Evolutionary conservation across 495 filamentous ascomycete genomes (phyloP).

Genomic region (Haplographium delicatum): DNA sequence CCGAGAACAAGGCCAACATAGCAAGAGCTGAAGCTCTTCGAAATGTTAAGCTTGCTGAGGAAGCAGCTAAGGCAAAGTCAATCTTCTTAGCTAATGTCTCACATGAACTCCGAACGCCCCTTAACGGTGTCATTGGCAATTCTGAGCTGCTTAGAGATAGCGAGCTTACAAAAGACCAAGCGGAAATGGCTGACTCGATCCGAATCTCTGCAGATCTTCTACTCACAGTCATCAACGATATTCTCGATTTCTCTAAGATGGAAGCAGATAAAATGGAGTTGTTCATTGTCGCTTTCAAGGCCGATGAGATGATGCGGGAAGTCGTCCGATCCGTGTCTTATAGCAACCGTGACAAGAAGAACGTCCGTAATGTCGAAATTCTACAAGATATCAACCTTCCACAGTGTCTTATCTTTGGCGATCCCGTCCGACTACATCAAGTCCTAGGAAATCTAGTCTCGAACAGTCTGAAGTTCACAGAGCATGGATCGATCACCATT

Average conservation of each 20-base stretch:
- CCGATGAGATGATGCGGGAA: conserved; percentile 80
- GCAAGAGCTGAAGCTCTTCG: conserved; percentile 82
- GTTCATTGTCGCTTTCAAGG: conserved; percentile 76
- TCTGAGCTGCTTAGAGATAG: conserved; percentile 81
- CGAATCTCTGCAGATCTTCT: conserved; percentile 84
- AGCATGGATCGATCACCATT: conserved; percentile 78
- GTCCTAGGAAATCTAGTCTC: conserved; percentile 90
- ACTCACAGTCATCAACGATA: conserved; percentile 92
- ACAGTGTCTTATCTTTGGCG: conserved; percentile 76
- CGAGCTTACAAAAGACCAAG: conserved; percentile 70
- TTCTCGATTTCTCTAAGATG: conserved; percentile 88
- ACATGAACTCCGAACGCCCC: conserved; percentile 78
- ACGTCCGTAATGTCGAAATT: conserved; percentile 50
- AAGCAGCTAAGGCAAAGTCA: conserved; percentile 83
- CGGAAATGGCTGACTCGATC: conserved; percentile 89
- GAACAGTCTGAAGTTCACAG: conserved; percentile 93
- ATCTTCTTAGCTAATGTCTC: conserved; percentile 93
- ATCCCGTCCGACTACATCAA: conserved; percentile 86
- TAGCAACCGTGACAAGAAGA: conserved; percentile 71
- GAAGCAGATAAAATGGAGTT: conserved; percentile 96
- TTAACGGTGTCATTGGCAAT: conserved; percentile 88
- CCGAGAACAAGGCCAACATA: conserved; percentile 58
- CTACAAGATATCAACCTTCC: conserved; percentile 73
- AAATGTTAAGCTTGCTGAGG: conserved; percentile 84
- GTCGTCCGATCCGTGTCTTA: conserved; percentile 82